Evolutionary conservation across 257 asterid species (phyloP), one percentile per base, ranked within the genome.

Genomic region (Forsythia viridissima): DNA sequence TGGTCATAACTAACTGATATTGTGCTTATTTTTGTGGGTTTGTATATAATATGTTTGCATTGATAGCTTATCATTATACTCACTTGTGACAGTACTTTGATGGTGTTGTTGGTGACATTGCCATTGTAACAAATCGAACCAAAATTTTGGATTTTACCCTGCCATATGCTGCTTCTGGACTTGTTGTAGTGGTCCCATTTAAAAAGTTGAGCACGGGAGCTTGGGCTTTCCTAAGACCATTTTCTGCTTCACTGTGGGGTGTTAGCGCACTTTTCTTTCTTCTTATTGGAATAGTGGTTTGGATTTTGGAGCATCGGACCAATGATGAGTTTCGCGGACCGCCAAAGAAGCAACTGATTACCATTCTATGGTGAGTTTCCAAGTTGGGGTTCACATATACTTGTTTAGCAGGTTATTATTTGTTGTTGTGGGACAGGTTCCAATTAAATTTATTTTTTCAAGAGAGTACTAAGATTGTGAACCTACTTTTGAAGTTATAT

Each of bases 281-380:
- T 48, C 81, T 90, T 80, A 79, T 91, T 7, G 97, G 94, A 46
- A 82, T 87, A 36, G 94, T 91, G 15, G 89, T 91, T 13, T 91
- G 94, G 94, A 70, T 86, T 75, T 84, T 88, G 81, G 97, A 91
- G 90, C 97, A 91, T 46, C 88, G 97, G 12, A 85, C 70, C 16
- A 91, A 91, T 63, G 92, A 87, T 37, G 97, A 91, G 79, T 91
- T 91, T 70, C 90, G 97, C 7, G 97, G 97, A 73, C 83, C 92
- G n/a, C 93, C 94, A 20, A 90, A 80, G 70, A 74, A 83, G 82
- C 97, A 91, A 84, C 82, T 91, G 21, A 87, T 83, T 34, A 91
- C 97, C 59, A 91, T 90, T 73, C 21, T 87, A 43, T 89, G 93
- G 93, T 89, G 44, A 88, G 82, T 55, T 79, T 81, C 63, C 44